These are phyloP conservation scores for Pleodorina starrii DNA, from an alignment of 139 green algal species.

Conservation along the genomic window DNA sequence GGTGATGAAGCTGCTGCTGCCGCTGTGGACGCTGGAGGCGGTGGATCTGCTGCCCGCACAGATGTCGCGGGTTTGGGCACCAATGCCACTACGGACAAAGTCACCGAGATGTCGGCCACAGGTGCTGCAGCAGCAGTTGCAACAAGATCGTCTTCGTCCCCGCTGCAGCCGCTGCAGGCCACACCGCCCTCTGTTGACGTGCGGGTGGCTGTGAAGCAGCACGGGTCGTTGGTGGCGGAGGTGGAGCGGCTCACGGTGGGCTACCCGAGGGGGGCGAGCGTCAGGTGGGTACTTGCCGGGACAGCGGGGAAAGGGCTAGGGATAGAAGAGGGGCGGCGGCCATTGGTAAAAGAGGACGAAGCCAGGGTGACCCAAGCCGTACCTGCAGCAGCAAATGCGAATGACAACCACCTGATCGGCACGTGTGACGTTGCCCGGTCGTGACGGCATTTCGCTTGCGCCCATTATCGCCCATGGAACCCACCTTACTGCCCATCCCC, in stretches of 20 bases:
- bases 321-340: neutral
- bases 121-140: no score
- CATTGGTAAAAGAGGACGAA: no score
- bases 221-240: conserved; percentile 14
- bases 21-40: neutral
- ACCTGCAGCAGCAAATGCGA: no score
- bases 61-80: no score
- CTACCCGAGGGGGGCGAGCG: conserved; percentile 8
- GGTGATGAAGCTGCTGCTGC: no score
- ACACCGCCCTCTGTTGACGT: neutral
- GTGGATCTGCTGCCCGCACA: neutral
- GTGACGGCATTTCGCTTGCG: no score
- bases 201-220: conserved; percentile 17
- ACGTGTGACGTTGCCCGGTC: no score
- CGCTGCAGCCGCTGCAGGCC: neutral
- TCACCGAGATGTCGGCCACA: no score
- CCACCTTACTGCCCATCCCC: neutral
- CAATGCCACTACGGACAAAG: no score
- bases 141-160: neutral
- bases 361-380: no score
- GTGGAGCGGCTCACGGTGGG: conserved; percentile 19
- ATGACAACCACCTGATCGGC: no score
- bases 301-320: neutral
- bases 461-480: no score
- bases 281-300: neutral